Percentiles rank a stretch among this genome's conserved stretches.
Conservation (phyloP, 192 early-diverging fungal species). For the Podila minutissima region DNA sequence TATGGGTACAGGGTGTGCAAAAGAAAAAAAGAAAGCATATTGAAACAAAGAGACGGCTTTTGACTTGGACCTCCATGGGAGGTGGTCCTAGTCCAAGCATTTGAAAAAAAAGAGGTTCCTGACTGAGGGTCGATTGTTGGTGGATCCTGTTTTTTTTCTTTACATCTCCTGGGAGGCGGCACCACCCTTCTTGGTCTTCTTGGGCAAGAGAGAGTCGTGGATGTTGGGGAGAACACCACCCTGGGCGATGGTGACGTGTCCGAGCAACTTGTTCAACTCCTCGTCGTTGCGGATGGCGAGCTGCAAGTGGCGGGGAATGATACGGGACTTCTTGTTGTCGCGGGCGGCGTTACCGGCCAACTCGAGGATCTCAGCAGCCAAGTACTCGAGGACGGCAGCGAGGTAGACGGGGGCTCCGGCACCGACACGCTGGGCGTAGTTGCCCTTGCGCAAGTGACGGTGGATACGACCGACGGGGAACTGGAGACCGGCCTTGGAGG, state of each 20-base stretch:
- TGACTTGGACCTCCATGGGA: no score
- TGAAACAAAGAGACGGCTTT: no score
- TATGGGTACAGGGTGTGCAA: no score
- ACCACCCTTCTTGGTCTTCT: conserved; percentile 80
- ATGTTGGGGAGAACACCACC: conserved; percentile 97
- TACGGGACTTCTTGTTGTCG: conserved; percentile 95
- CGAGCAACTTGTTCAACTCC: conserved; percentile 75
- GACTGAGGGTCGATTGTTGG: neutral
- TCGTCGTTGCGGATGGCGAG: conserved; percentile 96
- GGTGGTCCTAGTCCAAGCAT: no score
- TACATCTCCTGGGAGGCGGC: conserved; percentile 71
- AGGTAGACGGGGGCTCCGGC: conserved; percentile 95
- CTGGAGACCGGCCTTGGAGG: conserved; percentile 91
- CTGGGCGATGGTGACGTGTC: conserved; percentile 85
- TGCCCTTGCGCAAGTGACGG: conserved; percentile 92
- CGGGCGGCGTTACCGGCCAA: conserved; percentile 95
- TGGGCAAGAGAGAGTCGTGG: conserved; percentile 85
- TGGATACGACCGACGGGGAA: conserved; percentile 98
- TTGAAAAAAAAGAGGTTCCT: no score
- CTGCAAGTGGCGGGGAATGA: conserved; percentile 95
- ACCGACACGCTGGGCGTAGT: conserved; percentile 94
- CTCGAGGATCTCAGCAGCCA: conserved; percentile 96
- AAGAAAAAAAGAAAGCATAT: no score
- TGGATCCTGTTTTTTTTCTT: conserved; percentile 22
- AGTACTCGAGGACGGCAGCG: conserved; percentile 96